Evolutionary conservation across 2,329 filamentous ascomycete genomes (phyloP), one percentile per base, ranked within the genome.

Genomic region (Zymoseptoria pseudotritici): DNA sequence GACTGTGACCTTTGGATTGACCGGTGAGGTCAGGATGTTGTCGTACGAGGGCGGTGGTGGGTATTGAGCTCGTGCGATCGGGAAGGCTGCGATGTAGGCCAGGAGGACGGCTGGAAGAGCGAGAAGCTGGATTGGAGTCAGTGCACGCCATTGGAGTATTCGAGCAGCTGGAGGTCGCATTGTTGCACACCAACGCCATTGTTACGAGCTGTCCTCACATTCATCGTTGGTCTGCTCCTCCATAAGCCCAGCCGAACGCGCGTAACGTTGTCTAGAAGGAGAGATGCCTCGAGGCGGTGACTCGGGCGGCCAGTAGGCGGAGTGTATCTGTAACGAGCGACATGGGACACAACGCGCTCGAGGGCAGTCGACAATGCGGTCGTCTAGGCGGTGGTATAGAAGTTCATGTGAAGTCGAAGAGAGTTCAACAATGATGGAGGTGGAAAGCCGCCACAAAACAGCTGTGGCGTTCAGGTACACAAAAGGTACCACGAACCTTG

Each of bases 1-100:
- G 69, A 90, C 83, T 60, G 82, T 86, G 69, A 90, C 83, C 65
- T 82, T 81, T 26, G 77, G 75, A 71, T 89, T 79, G 65, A 88
- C 76, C 2, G 86, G 84, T 19, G 87, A 89, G 24, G 73, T 74
- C 59, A 88, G 79, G 52, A 82, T 81, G 51, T 81, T 86, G 54
- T 74, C 65, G 61, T 77, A 78, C 55, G 70, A 67, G 53, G 71
- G 66, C 29, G 71, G 71, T 17, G 74, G 74, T 50, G 73, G 75
- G 55, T 71, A 73, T 61, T 78, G 76, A n/a, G 76, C 75, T 57
- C 58, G 36, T 19, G 63, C 55, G 7, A 49, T 21, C 21, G 64
- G 57, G 53, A 66, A 54, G n/a, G 61, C 58, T 57, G 63, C 61
- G 46, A 69, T 58, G 36, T 68, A 53, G 58, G 64, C 65, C 49